These are phyloP conservation scores for Colletotrichum simmondsii DNA, from an alignment of 2,329 filamentous ascomycete species.

Conservation along the genomic window DNA sequence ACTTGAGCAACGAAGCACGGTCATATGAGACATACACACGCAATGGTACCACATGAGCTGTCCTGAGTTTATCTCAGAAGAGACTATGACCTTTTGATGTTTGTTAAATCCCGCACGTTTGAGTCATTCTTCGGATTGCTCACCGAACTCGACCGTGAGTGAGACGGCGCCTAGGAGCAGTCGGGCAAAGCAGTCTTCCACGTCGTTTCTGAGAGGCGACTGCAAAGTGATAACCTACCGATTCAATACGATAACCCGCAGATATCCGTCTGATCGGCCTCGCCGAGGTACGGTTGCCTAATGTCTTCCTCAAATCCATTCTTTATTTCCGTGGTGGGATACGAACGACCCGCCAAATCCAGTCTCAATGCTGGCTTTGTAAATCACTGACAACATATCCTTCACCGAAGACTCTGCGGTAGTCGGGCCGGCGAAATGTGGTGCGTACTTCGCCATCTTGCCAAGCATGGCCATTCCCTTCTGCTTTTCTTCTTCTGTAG, in stretches of 20 bases:
- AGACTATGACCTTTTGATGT: accelerated
- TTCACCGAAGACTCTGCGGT: not conserved
- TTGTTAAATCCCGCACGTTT: not conserved
- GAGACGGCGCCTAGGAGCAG: not conserved
- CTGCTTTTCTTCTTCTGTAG: not conserved
- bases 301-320: not conserved
- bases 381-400: not conserved
- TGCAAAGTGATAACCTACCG: not conserved
- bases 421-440: not conserved
- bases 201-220: not conserved
- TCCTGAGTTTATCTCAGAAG: not conserved
- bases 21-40: not conserved
- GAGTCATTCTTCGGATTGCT: not conserved
- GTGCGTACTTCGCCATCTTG: not conserved
- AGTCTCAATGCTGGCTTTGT: not conserved
- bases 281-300: not conserved
- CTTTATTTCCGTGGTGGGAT: not conserved
- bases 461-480: not conserved
- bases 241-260: not conserved
- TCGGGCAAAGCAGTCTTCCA: not conserved
- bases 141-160: not conserved
- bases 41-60: not conserved
- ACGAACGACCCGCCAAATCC: not conserved
- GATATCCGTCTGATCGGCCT: not conserved
- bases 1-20: not conserved